Conservation (phyloP, 1,139 yeast species). For the Yamadazyma atlantica region DNA sequence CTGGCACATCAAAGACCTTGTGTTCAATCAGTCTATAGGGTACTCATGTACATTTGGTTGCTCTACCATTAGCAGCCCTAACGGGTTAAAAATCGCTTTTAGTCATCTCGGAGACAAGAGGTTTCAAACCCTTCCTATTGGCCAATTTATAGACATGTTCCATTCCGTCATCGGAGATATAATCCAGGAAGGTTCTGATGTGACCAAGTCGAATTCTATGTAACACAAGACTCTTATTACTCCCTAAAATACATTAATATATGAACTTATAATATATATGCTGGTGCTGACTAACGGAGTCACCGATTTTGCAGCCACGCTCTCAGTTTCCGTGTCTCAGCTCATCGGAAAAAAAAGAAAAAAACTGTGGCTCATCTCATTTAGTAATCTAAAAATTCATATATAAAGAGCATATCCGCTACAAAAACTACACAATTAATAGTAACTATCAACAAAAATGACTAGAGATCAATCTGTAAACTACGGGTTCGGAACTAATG, state of each 20-base stretch:
- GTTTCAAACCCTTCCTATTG: background rate
- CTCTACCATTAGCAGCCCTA: slow-evolving; percentile 20
- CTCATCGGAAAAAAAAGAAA: slow-evolving; percentile 2
- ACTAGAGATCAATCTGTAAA: slow-evolving; percentile 16
- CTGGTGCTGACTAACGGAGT: too few species aligned
- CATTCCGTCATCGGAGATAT: background rate
- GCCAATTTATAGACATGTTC: background rate
- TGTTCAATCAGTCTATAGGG: slow-evolving; percentile 29
- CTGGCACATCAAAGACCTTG: slow-evolving; percentile 21
- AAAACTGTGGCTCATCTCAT: slow-evolving; percentile 6
- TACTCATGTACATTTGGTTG: slow-evolving; percentile 19
- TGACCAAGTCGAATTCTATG: too few species aligned
- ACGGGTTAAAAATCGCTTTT: slow-evolving; percentile 22
- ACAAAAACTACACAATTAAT: slow-evolving; percentile 3
- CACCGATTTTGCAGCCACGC: background rate
- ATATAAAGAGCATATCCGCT: too few species aligned
- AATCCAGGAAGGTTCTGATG: background rate
- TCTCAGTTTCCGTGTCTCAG: slow-evolving; percentile 1
- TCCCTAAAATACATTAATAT: too few species aligned
- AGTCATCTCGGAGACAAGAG: background rate
- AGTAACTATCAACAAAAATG: slow-evolving; percentile 11
- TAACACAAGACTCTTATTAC: too few species aligned
- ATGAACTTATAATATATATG: too few species aligned
- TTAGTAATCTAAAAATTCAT: too few species aligned
- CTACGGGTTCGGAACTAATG: slow-evolving; percentile 70